A percentile compares a stretch with the other conserved stretches of the same genome.
These are phyloP conservation scores for Chaetomium sp. DNA, from an alignment of 2,329 filamentous ascomycete species.

Conservation along the genomic window DNA sequence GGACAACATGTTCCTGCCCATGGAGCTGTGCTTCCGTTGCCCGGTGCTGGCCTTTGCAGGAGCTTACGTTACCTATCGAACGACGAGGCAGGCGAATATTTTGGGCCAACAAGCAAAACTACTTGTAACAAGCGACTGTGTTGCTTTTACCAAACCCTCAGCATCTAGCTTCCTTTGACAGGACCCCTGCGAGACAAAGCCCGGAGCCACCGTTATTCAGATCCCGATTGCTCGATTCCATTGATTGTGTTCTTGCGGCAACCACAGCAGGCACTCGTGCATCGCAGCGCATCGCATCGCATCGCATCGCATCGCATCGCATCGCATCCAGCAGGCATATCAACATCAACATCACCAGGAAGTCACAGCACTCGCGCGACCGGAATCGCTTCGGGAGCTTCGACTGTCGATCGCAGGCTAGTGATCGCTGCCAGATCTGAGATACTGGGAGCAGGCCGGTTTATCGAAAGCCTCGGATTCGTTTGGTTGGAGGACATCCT, in stretches of 20 bases:
- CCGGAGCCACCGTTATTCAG: slow-evolving; percentile 8
- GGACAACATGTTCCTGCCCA: slow-evolving; percentile 27
- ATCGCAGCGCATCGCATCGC: slow-evolving; percentile 14
- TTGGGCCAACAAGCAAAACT: slow-evolving; percentile 4
- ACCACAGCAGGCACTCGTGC: slow-evolving; percentile 2
- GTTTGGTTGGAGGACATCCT: background rate
- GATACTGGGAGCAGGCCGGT: background rate
- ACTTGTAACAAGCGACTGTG: slow-evolving; percentile 10
- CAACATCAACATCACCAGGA: background rate
- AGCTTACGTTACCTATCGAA: slow-evolving; percentile 8
- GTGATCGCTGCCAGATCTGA: background rate
- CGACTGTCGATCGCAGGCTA: background rate
- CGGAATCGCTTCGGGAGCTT: background rate
- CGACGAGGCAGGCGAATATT: background rate
- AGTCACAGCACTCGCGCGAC: slow-evolving; percentile 9
- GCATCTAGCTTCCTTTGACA: background rate
- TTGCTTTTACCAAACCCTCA: slow-evolving; percentile 1
- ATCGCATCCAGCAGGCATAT: background rate
- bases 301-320: slow-evolving; percentile 12
- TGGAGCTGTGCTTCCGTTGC: slow-evolving; percentile 12
- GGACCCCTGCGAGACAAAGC: slow-evolving; percentile 17
- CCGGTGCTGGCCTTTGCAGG: background rate
- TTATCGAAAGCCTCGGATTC: background rate
- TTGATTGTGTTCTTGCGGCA: slow-evolving; percentile 9
- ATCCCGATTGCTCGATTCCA: slow-evolving; percentile 15